Evolutionary conservation across 371 early-diverging fungal genomes (phyloP).

Genomic region (Rhizomucor miehei): DNA sequence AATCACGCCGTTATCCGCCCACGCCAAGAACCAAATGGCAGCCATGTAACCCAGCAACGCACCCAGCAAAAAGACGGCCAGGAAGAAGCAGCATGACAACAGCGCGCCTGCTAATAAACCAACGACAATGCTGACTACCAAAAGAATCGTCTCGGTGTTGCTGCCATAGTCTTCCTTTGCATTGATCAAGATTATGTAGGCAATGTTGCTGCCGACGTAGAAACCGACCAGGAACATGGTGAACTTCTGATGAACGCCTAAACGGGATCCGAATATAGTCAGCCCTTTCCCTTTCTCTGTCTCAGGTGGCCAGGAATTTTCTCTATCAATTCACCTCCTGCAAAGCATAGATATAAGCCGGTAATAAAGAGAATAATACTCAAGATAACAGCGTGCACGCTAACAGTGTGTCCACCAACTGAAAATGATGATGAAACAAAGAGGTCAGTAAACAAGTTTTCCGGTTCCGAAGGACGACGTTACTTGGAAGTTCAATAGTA

Average conservation of each 20-base stretch:
- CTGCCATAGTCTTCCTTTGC: slow-evolving; percentile 43
- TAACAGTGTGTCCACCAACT: slow-evolving; percentile 38
- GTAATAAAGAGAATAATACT: slow-evolving; percentile 52
- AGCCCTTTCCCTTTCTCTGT: slow-evolving; percentile 3
- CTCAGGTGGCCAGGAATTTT: too few species aligned
- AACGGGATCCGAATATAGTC: slow-evolving; percentile 16
- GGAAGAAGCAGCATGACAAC: slow-evolving; percentile 55
- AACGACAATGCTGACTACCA: slow-evolving; percentile 49
- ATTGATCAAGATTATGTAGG: slow-evolving; percentile 54
- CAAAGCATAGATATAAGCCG: slow-evolving; percentile 43
- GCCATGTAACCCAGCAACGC: slow-evolving; percentile 54
- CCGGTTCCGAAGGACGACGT: background rate
- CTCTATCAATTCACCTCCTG: slow-evolving; percentile 31
- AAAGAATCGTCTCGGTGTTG: slow-evolving; percentile 46
- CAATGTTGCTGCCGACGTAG: slow-evolving; percentile 47
- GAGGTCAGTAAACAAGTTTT: background rate
- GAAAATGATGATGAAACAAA: background rate
- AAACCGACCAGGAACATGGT: slow-evolving; percentile 64
- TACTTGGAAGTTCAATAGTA: slow-evolving; percentile 12
- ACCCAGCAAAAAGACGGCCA: slow-evolving; percentile 59
- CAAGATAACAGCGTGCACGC: slow-evolving; percentile 49
- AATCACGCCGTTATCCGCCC: slow-evolving; percentile 48
- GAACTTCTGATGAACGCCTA: slow-evolving; percentile 55
- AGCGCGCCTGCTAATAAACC: slow-evolving; percentile 54
- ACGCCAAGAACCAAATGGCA: slow-evolving; percentile 58